These are phyloP conservation scores for Gardenia jasminoides DNA, from an alignment of 257 asterid genomes.

Conservation along the genomic window DNA sequence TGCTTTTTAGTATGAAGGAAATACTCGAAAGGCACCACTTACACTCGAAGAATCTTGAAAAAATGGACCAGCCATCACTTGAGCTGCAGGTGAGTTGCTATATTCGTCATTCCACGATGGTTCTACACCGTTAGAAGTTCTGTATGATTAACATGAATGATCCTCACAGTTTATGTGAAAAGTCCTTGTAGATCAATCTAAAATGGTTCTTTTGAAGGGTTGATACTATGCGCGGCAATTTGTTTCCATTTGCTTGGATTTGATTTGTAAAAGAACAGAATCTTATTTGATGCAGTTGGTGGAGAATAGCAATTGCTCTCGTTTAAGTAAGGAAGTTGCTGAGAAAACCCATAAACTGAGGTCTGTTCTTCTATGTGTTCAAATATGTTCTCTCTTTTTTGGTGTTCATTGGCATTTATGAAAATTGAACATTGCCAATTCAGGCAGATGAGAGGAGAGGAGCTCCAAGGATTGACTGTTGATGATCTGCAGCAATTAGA, in stretches of 20 bases:
- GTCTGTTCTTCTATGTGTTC: slow-evolving; percentile 20
- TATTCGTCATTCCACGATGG: not conserved
- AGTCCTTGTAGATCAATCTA: not conserved
- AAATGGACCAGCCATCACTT: slow-evolving; percentile 75
- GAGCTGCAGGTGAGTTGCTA: slow-evolving; percentile 55
- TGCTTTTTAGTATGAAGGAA: slow-evolving; percentile 56
- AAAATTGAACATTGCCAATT: not conserved
- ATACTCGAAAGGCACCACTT: slow-evolving; percentile 69
- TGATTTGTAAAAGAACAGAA: not conserved
- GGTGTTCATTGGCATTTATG: not conserved
- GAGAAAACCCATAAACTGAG: slow-evolving; percentile 64
- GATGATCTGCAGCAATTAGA: slow-evolving; percentile 77
- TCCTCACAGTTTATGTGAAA: not conserved
- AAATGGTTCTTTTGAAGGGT: not conserved
- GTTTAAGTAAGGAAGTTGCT: slow-evolving; percentile 65
- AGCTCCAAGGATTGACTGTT: slow-evolving; percentile 70
- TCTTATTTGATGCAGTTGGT: slow-evolving; percentile 50
- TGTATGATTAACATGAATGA: not conserved
- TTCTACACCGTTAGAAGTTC: not conserved
- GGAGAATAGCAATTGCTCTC: slow-evolving; percentile 56
- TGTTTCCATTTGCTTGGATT: not conserved
- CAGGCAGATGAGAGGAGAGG: slow-evolving; percentile 96
- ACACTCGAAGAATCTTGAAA: slow-evolving; percentile 70
- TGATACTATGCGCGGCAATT: not conserved
- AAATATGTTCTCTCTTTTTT: too few relatives aligned